Evolutionary conservation across 2,329 filamentous ascomycete species (phyloP).

Genomic region (Neophaeococcomyces mojaviensis): DNA sequence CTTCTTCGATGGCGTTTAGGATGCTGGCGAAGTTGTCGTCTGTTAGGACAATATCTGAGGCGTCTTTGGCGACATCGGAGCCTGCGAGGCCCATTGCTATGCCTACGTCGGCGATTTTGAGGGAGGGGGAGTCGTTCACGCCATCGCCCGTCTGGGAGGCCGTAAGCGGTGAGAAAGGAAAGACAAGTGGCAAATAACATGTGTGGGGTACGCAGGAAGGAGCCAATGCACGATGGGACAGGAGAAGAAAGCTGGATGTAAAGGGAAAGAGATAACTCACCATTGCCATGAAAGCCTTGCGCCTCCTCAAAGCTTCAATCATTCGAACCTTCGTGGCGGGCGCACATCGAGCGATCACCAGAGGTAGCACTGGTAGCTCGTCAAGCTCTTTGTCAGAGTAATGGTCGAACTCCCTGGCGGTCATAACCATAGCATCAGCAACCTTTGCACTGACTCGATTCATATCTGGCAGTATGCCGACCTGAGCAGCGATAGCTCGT

Average conservation of each 20-base stretch:
- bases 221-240: no score
- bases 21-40: slow-evolving; percentile 88
- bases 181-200: no score
- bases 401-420: slow-evolving; percentile 49
- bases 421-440: slow-evolving; percentile 45
- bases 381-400: slow-evolving; percentile 51
- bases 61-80: slow-evolving; percentile 78
- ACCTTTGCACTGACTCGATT: slow-evolving; percentile 40
- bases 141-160: slow-evolving; percentile 70
- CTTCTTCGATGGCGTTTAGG: slow-evolving; percentile 73
- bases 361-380: slow-evolving; percentile 62
- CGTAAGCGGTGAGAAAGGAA: slow-evolving; percentile 61
- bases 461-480: slow-evolving; percentile 47
- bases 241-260: no score
- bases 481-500: slow-evolving; percentile 49
- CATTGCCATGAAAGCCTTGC: slow-evolving; percentile 72
- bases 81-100: slow-evolving; percentile 81
- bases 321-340: slow-evolving; percentile 84
- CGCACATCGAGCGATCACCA: slow-evolving; percentile 77
- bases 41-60: slow-evolving; percentile 53
- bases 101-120: slow-evolving; percentile 74
- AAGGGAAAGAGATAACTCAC: no score
- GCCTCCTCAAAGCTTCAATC: slow-evolving; percentile 78
- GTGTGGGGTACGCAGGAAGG: no score
- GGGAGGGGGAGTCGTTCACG: slow-evolving; percentile 76